Evolutionary conservation across 805 yeast species (phyloP).

Genomic region (Starmerella asiatica): DNA sequence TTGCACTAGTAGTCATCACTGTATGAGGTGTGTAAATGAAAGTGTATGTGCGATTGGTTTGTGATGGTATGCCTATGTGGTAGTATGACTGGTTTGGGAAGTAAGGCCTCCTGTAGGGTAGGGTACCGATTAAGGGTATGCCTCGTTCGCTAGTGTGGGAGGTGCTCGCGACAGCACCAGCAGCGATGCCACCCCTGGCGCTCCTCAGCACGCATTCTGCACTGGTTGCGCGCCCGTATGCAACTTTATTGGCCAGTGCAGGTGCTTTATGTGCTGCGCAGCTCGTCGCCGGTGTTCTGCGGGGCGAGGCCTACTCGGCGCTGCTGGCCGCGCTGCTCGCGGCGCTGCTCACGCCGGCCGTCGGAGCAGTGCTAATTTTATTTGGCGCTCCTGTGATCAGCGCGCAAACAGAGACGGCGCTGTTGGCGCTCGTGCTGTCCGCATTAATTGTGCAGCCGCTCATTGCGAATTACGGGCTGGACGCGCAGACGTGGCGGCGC

Average conservation of each 20-base stretch:
- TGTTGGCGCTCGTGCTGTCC: conserved; percentile 50
- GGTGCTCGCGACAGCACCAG: too few species aligned
- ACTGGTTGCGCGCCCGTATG: conserved; percentile 9
- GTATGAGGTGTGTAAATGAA: too few species aligned
- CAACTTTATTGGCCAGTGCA: conserved; percentile 8
- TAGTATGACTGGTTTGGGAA: too few species aligned
- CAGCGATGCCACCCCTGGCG: too few species aligned
- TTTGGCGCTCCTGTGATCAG: conserved; percentile 71
- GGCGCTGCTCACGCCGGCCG: conserved; percentile 23
- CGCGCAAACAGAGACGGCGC: conserved; percentile 38
- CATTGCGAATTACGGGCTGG: conserved; percentile 41
- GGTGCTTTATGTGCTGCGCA: conserved; percentile 6
- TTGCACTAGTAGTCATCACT: too few species aligned
- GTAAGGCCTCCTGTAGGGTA: too few species aligned
- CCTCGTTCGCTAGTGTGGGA: too few species aligned
- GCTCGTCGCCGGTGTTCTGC: conserved; percentile 5
- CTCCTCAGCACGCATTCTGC: too few species aligned
- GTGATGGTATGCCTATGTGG: too few species aligned
- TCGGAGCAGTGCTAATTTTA: conserved; percentile 34
- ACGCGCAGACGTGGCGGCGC: conserved; percentile 35
- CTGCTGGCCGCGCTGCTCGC: conserved; percentile 24
- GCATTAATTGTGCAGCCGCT: conserved; percentile 50
- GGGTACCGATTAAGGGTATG: too few species aligned
- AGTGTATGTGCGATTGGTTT: too few species aligned
- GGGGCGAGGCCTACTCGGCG: conserved; percentile 20